Conservation (phyloP, 2,329 filamentous ascomycete genomes). For the Trichophyton verrucosum region DNA sequence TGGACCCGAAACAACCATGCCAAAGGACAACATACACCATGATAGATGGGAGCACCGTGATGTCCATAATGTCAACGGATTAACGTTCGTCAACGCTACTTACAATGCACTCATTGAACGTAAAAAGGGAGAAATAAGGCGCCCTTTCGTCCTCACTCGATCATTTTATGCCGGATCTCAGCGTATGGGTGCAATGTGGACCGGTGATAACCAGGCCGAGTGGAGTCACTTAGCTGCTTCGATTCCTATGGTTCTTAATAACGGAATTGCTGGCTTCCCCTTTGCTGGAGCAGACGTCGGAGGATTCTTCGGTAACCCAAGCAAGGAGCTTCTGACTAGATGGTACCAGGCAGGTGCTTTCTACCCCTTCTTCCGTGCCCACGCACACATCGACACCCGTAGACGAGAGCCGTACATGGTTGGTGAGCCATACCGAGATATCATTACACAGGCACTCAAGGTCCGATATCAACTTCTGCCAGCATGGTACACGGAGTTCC, state of each 20-base stretch:
- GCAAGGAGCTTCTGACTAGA: conserved; percentile 76
- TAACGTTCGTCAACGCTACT: conserved; percentile 92
- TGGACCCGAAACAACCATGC: conserved; percentile 95
- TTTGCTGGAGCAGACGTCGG: conserved; percentile 93
- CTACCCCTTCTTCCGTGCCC: conserved; percentile 95
- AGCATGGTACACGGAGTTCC: conserved; percentile 94
- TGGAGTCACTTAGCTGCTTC: conserved; percentile 86
- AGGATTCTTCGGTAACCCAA: conserved; percentile 95
- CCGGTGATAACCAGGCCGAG: conserved; percentile 86
- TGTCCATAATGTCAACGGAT: conserved; percentile 86
- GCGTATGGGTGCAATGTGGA: conserved; percentile 92
- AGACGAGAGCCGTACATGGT: conserved; percentile 85
- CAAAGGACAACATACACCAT: conserved; percentile 89
- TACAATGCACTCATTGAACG: conserved; percentile 72
- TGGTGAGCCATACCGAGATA: conserved; percentile 70
- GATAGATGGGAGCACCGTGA: conserved; percentile 94
- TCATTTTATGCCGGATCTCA: conserved; percentile 89
- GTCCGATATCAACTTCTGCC: conserved; percentile 82
- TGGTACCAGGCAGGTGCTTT: conserved; percentile 97
- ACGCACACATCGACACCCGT: conserved; percentile 92
- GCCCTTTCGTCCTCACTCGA: conserved; percentile 85
- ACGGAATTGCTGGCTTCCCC: conserved; percentile 84
- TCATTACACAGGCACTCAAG: conserved; percentile 77
- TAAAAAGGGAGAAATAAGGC: conserved; percentile 70
- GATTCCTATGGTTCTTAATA: conserved; percentile 84